phyloP scores from a whole-genome alignment of 257 asterid genomes.

The Voacanga thouarsii region DNA sequence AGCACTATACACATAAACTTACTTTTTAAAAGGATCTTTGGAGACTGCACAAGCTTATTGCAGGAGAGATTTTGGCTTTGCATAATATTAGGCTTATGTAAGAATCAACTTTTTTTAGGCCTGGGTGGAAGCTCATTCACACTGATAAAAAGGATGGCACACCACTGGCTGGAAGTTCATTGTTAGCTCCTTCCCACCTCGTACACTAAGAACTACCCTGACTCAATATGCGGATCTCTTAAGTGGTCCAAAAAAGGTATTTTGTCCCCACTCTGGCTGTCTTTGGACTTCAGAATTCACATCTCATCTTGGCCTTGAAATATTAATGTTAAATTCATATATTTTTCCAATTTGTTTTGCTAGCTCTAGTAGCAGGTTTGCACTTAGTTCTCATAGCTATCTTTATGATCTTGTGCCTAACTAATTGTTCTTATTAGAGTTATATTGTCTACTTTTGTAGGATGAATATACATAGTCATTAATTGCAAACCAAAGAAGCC shows the following conservation, averaged over 20 bases:
- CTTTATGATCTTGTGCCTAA: not conserved
- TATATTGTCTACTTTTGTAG: slow-evolving; percentile 36
- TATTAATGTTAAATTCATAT: slow-evolving; percentile 11
- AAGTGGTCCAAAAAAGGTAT: slow-evolving; percentile 77
- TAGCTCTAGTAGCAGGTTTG: slow-evolving; percentile 88
- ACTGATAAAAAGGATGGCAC: too few relatives aligned
- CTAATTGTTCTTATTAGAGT: slow-evolving; percentile 20
- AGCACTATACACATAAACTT: not conserved
- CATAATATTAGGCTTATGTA: not conserved
- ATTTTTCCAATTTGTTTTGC: slow-evolving; percentile 60
- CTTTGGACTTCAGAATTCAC: not conserved
- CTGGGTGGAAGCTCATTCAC: not conserved
- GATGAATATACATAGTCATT: slow-evolving; percentile 85
- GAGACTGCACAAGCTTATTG: not conserved
- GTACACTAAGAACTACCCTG: slow-evolving; percentile 83
- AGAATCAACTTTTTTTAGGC: not conserved
- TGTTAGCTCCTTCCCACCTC: slow-evolving; percentile 58
- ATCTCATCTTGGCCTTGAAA: not conserved
- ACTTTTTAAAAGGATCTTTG: not conserved
- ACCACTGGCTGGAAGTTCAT: too few relatives aligned
- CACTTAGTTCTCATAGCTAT: slow-evolving; percentile 11
- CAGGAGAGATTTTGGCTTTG: not conserved
- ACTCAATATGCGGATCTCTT: slow-evolving; percentile 84
- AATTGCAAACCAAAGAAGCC: slow-evolving; percentile 64
- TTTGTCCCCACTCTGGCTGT: not conserved